A percentile compares a stretch with the other conserved stretches of the same genome.
Conservation (phyloP, 2,329 filamentous ascomycete species). For the Basipetospora sp. region DNA sequence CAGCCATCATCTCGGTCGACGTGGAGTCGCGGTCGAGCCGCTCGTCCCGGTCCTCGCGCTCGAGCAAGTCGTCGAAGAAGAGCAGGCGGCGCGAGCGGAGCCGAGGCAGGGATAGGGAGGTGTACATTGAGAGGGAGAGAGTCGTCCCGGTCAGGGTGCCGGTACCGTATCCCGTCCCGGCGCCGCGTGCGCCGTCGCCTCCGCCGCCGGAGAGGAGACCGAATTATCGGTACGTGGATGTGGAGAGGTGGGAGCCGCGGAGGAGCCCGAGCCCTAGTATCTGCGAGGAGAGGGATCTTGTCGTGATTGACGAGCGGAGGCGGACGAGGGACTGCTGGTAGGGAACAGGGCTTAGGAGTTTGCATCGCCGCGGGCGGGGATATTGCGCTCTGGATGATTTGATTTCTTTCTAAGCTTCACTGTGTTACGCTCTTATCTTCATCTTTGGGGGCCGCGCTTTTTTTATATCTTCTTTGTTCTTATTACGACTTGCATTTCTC, state of each 20-base stretch:
- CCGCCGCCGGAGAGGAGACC: not conserved
- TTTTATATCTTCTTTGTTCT: too few species aligned
- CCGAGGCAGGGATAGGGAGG: constrained; percentile 1
- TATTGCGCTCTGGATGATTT: too few species aligned
- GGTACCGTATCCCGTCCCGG: constrained; percentile 3
- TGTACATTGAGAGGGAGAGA: constrained; percentile 6
- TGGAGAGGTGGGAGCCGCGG: constrained; percentile 1
- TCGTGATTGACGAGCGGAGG: constrained; percentile 3
- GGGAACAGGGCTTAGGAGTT: too few species aligned
- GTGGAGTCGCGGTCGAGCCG: constrained; percentile 7
- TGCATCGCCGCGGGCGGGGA: too few species aligned
- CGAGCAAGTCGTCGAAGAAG: constrained; percentile 8
- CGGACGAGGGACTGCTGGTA: not conserved
- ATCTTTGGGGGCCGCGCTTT: too few species aligned
- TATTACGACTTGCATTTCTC: too few species aligned
- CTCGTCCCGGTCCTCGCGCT: constrained; percentile 5
- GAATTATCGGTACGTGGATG: constrained; percentile 4
- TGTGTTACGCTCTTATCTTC: too few species aligned
- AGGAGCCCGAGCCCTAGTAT: constrained; percentile 1
- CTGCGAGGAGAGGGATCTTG: constrained; percentile 3
- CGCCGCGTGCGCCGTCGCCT: not conserved
- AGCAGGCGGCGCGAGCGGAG: constrained; percentile 8
- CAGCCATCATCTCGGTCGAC: constrained; percentile 5
- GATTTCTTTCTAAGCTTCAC: too few species aligned
- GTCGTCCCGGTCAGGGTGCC: constrained; percentile 2